Conservation (phyloP, 2,329 filamentous ascomycete species). For the Colletotrichum lentis region DNA sequence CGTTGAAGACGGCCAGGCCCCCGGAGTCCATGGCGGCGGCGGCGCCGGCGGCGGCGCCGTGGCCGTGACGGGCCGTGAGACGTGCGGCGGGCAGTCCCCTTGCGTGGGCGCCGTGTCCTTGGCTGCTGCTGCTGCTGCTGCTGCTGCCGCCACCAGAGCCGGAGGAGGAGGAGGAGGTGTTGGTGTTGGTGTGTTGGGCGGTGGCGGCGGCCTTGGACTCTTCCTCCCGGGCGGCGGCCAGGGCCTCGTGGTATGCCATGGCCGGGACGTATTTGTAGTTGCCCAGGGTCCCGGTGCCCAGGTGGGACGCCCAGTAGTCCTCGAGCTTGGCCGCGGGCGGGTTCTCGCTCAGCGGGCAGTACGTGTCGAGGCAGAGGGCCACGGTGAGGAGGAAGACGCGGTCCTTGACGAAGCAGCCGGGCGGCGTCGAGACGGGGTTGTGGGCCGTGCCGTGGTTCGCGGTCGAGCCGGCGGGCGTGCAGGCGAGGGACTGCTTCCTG, state of each 20-base stretch:
- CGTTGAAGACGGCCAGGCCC: neutral
- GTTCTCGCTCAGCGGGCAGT: constrained; percentile 33
- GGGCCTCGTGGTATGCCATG: constrained; percentile 23
- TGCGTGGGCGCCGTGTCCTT: neutral
- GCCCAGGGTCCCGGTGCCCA: constrained; percentile 27
- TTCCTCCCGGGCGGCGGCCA: constrained; percentile 37
- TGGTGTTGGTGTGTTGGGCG: constrained; percentile 2
- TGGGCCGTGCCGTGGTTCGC: constrained; percentile 11
- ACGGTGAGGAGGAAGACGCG: constrained; percentile 42
- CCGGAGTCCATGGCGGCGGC: constrained; percentile 14
- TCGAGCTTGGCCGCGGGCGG: constrained; percentile 6
- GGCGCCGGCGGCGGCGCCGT: too few species aligned
- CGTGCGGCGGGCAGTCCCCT: neutral
- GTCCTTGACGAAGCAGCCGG: constrained; percentile 42
- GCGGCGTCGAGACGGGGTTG: constrained; percentile 39
- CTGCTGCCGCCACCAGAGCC: too few species aligned
- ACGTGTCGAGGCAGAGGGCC: constrained; percentile 43
- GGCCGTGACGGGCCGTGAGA: constrained; percentile 30
- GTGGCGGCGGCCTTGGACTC: constrained; percentile 40
- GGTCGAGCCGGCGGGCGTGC: constrained; percentile 34
- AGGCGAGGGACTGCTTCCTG: constrained; percentile 40
- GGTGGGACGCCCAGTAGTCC: constrained; percentile 24
- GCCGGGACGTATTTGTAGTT: constrained; percentile 31
- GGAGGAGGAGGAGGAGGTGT: neutral
- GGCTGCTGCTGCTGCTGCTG: too few species aligned